Evolutionary conservation across 2,329 filamentous ascomycete genomes (phyloP).

Genomic region (Arthrobotrys iridis): DNA sequence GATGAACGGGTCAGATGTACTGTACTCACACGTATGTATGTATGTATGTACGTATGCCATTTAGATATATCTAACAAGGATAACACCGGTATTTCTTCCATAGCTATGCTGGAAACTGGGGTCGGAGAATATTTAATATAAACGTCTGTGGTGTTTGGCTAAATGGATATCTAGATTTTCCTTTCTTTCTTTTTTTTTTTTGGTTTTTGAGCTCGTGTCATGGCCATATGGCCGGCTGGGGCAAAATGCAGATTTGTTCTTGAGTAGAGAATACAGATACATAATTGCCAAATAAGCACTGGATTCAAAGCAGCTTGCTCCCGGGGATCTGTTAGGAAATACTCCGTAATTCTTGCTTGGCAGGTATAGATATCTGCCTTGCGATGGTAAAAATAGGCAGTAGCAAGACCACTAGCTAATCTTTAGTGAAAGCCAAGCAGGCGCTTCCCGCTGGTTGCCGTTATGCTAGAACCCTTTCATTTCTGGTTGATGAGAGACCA

Average conservation of each 20-base stretch:
- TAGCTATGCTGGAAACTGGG: no score
- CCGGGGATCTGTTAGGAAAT: neutral
- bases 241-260: no score
- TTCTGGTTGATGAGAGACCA: no score
- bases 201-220: neutral
- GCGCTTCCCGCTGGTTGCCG: no score
- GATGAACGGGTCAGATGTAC: neutral
- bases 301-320: slow-evolving; percentile 8
- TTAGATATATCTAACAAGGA: neutral
- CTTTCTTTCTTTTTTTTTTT: neutral
- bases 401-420: no score
- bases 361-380: no score
- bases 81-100: neutral
- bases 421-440: no score
- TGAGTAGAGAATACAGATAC: no score
- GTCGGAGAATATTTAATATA: slow-evolving; percentile 25
- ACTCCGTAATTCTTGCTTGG: neutral
- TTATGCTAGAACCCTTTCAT: no score
- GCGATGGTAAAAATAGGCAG: no score
- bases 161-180: neutral
- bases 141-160: slow-evolving; percentile 6
- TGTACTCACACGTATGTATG: no score
- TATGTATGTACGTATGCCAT: no score
- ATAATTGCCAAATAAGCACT: neutral
- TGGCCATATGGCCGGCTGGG: neutral